Evolutionary conservation across 1,139 yeast genomes (phyloP), one percentile per base, ranked within the genome.

Genomic region (Kodamaea plutei): DNA sequence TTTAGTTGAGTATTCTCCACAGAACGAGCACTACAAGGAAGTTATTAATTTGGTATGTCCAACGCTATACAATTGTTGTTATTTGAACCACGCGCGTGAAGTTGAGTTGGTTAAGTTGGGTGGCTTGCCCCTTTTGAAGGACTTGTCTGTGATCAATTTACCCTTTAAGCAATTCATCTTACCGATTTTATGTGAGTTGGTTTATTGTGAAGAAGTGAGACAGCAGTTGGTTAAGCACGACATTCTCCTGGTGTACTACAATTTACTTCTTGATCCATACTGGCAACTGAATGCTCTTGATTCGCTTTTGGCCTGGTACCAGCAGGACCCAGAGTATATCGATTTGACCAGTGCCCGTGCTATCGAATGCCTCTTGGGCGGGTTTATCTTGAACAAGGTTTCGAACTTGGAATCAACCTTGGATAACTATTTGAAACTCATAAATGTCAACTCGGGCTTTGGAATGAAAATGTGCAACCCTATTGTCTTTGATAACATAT

Each of bases 211-310:
- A 28, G 50, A 54, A 27, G 69, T 74, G 25, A 52, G 73, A 35
- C 45, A 47, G 22, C 50, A 52, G 7, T 51, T 76, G 33, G 48
- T 64, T 51, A 55, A 60, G 31, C 45, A 63, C 36, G 57, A 62
- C 20, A 65, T 75, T 3, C 47, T 77, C n/a, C 55, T 59, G 5
- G 62, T 70, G 2, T 76, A 77, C 39, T 55, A 69, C 25, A 59
- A 60, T 16, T 56, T 79, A 9, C 51, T 79, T 10, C 46, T 66
- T 8, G 83, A 80, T 45, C 78, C 83, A 0, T 74, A 76, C 41
- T 80, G 87, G 87, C 84, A 79, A 48, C 75, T 79, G 12, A 76
- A 75, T 52, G 79, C 84, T 0, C 61, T 79, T 41, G 85, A 80
- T 28, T 70, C 85, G 1, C 59, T 80, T 6, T 39, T 61, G 16